Evolutionary conservation across 495 filamentous ascomycete species (phyloP).

Genomic region (Stereocaulon alpinum): DNA sequence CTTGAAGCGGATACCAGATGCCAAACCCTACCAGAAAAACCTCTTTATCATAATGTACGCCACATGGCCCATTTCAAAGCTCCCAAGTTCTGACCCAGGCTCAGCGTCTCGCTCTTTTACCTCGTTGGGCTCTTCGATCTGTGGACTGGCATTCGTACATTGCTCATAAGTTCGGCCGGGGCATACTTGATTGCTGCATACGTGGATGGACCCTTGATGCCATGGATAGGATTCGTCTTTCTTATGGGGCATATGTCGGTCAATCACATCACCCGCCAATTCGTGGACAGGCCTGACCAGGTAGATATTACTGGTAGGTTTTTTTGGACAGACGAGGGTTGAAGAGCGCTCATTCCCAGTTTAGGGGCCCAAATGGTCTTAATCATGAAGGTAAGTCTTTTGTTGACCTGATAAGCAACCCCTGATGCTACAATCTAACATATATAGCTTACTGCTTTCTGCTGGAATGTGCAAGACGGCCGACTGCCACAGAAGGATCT

Average conservation of each 20-base stretch:
- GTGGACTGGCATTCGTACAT: conserved; percentile 73
- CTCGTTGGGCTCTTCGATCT: conserved; percentile 90
- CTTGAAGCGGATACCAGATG: conserved; percentile 84
- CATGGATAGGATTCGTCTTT: conserved; percentile 92
- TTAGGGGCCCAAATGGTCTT: conserved; percentile 83
- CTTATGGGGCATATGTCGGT: conserved; percentile 92
- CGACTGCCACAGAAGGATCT: conserved; percentile 65
- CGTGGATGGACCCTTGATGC: conserved; percentile 89
- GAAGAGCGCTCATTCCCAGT: background rate
- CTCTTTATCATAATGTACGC: conserved; percentile 67
- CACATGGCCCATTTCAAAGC: background rate
- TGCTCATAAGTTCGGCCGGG: conserved; percentile 66
- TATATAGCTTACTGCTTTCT: conserved; percentile 68
- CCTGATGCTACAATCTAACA: no score
- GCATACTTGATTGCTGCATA: conserved; percentile 78
- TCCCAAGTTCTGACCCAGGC: background rate
- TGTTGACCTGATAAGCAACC: no score
- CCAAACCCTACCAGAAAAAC: conserved; percentile 78
- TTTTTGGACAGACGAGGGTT: background rate
- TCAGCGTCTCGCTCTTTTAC: conserved; percentile 72
- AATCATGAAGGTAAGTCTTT: conserved; percentile 65
- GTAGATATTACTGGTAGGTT: conserved; percentile 73
- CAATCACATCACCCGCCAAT: conserved; percentile 76
- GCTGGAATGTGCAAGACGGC: conserved; percentile 95
- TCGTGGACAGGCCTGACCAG: conserved; percentile 46